phyloP scores from a whole-genome alignment of 257 asterid genomes.

The Nicotiana undulata region DNA sequence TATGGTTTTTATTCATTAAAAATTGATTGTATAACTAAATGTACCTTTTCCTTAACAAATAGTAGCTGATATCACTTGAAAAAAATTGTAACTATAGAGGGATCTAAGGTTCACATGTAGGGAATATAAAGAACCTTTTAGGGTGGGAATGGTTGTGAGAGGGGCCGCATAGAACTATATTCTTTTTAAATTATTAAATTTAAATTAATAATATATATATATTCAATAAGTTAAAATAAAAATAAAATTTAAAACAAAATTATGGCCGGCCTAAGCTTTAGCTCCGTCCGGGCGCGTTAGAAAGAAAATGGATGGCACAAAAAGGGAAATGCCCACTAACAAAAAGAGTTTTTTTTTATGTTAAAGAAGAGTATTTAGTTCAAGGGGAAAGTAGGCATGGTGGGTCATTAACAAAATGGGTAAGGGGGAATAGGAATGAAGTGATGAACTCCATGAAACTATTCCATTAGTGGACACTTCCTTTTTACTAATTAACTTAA shows the following conservation, averaged over 20 bases:
- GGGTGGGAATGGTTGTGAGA: conserved; percentile 24
- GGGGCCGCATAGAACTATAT: no score
- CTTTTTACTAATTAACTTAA: conserved; percentile 18
- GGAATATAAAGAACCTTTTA: conserved; percentile 21
- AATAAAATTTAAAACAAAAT: no score
- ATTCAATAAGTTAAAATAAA: no score
- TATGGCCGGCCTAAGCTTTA: no score
- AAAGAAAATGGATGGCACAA: conserved; percentile 21
- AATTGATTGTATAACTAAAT: background rate
- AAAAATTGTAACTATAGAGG: background rate
- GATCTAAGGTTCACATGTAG: background rate
- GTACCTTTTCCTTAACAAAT: background rate
- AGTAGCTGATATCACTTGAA: background rate
- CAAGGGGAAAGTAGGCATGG: conserved; percentile 31
- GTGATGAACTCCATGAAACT: conserved; percentile 26
- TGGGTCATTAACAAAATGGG: conserved; percentile 39
- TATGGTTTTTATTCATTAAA: background rate
- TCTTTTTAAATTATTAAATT: no score
- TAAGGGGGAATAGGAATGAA: conserved; percentile 1
- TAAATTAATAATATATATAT: no score
- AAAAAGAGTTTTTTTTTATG: conserved; percentile 18
- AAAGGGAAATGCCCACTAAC: conserved; percentile 77
- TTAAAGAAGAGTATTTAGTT: conserved; percentile 17
- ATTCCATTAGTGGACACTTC: conserved; percentile 20
- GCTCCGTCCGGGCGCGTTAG: background rate